Percentiles rank a stretch among this genome's conserved stretches.
Conservation (phyloP, 306 rosid species). For the Malus domestica region DNA sequence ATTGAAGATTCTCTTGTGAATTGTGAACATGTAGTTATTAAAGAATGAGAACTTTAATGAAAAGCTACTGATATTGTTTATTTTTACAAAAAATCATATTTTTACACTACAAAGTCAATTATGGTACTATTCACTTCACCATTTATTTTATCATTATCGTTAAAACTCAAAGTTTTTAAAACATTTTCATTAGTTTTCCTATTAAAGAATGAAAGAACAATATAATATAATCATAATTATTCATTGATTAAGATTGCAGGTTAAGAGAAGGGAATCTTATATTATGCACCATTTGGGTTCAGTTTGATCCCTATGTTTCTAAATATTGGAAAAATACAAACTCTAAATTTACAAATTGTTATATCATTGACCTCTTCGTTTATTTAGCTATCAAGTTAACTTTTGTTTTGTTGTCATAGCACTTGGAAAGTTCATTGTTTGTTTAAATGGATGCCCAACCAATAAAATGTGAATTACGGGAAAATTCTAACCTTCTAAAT, state of each 20-base stretch:
- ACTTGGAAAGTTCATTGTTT: neutral
- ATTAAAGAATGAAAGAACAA: neutral
- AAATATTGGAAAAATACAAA: no score
- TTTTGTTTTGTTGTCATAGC: neutral
- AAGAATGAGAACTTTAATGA: neutral
- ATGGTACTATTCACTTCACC: no score
- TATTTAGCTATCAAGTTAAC: no score
- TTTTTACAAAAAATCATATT: no score
- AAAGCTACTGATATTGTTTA: no score
- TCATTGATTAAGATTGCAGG: neutral
- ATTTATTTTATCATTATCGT: no score
- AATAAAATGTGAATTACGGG: no score
- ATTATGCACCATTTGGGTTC: neutral
- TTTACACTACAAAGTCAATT: no score
- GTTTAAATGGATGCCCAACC: neutral
- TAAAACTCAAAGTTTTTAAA: no score
- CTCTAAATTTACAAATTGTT: neutral
- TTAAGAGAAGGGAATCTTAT: neutral
- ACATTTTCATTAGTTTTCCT: neutral
- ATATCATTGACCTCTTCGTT: no score
- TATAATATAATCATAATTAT: neutral
- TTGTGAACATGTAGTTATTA: neutral
- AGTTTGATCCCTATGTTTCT: neutral
- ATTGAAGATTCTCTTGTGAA: conserved; percentile 9
- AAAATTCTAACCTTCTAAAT: neutral